Percentiles rank a stretch among this genome's conserved stretches.
These are phyloP conservation scores for Saccharomycopsis phalli DNA, from an alignment of 1,139 yeast species.

Conservation along the genomic window DNA sequence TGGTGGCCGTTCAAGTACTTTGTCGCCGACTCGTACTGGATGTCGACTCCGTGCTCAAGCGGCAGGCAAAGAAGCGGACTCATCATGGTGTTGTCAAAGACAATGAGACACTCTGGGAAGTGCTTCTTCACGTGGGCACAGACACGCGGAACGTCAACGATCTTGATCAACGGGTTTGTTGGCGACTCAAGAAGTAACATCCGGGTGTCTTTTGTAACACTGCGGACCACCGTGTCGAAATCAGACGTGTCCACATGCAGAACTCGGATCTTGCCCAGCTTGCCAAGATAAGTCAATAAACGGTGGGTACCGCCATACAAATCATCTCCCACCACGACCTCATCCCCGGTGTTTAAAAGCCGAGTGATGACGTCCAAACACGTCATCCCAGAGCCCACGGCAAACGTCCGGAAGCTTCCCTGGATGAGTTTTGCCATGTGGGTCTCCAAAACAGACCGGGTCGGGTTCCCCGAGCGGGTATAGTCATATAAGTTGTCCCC, in stretches of 20 bases:
- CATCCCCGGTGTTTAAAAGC: constrained; percentile 66
- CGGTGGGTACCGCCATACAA: constrained; percentile 90
- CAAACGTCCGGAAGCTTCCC: constrained; percentile 57
- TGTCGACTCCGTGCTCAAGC: constrained; percentile 76
- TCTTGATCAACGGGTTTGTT: constrained; percentile 84
- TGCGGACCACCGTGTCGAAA: constrained; percentile 40
- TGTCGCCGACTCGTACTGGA: constrained; percentile 89
- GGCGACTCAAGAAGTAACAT: constrained; percentile 84
- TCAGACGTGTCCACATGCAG: constrained; percentile 79
- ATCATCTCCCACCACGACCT: constrained; percentile 88
- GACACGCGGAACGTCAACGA: constrained; percentile 66
- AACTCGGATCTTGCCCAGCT: constrained; percentile 60
- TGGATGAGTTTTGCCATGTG: constrained; percentile 72
- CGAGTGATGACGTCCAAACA: constrained; percentile 79
- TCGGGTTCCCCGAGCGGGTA: constrained; percentile 92
- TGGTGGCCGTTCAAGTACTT: constrained; percentile 91
- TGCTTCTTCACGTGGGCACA: constrained; percentile 55
- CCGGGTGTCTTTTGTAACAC: constrained; percentile 45
- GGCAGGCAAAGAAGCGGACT: constrained; percentile 83
- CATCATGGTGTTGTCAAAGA: constrained; percentile 95
- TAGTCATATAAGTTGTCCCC: constrained; percentile 57
- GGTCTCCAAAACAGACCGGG: constrained; percentile 69
- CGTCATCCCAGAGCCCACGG: constrained; percentile 90
- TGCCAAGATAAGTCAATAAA: constrained; percentile 62
- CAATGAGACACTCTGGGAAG: constrained; percentile 65